phyloP scores from a whole-genome alignment of 139 green algal species.

The Coccomyxa sp. region DNA sequence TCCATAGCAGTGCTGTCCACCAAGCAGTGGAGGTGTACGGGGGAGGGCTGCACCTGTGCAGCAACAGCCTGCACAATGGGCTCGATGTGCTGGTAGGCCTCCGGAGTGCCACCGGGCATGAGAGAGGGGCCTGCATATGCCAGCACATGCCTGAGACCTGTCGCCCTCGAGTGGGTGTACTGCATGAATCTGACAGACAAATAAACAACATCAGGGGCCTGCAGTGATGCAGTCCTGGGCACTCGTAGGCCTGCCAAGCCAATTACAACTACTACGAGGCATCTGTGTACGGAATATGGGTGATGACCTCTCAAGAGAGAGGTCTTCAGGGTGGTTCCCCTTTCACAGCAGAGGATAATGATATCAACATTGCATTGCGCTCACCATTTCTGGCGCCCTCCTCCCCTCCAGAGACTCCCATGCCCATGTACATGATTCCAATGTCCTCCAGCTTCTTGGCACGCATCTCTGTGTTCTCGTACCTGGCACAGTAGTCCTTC shows the following conservation, averaged over 20 bases:
- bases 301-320: background rate
- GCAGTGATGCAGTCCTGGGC: no score
- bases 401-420: slow-evolving; percentile 97
- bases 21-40: no score
- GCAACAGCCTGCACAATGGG: slow-evolving; percentile 89
- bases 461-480: slow-evolving; percentile 97
- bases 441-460: slow-evolving; percentile 66
- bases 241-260: no score
- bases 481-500: slow-evolving; percentile 42
- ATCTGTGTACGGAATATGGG: no score
- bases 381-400: slow-evolving; percentile 92
- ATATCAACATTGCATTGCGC: background rate
- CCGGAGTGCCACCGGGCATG: slow-evolving; percentile 92
- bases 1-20: no score
- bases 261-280: no score
- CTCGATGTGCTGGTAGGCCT: slow-evolving; percentile 86
- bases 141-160: no score
- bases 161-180: no score
- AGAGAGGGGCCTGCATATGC: slow-evolving; percentile 75
- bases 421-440: slow-evolving; percentile 94
- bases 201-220: no score
- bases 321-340: background rate
- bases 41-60: slow-evolving; percentile 93
- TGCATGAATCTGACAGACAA: no score
- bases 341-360: background rate